Percentiles rank a stretch among this genome's conserved stretches.
These are phyloP conservation scores for Begonia fuchsioides DNA, from an alignment of 306 rosid genomes.

Conservation along the genomic window DNA sequence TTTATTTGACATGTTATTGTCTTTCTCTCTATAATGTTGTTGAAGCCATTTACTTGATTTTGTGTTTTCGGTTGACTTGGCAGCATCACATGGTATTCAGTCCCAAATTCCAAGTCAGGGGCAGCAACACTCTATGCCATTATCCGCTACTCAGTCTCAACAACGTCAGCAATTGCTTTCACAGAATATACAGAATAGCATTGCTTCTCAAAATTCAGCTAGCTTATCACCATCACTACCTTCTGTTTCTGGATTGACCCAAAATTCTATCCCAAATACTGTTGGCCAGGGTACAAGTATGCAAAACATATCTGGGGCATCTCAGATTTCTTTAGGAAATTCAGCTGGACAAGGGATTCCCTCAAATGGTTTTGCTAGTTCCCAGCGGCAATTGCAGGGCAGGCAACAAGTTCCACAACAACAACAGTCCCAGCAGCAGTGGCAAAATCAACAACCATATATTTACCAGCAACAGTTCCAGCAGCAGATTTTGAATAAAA, in stretches of 20 bases:
- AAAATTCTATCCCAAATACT: conserved; percentile 39
- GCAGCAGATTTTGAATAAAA: conserved; percentile 36
- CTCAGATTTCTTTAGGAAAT: conserved; percentile 48
- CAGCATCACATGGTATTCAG: conserved; percentile 44
- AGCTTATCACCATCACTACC: conserved; percentile 32
- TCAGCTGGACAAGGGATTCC: conserved; percentile 52
- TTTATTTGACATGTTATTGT: neutral
- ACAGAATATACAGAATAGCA: conserved; percentile 53
- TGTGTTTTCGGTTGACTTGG: conserved; percentile 6
- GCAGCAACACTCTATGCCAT: conserved; percentile 39
- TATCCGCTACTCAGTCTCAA: conserved; percentile 44
- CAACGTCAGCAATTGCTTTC: conserved; percentile 50
- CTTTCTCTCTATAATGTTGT: neutral
- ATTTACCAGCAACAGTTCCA: conserved; percentile 50
- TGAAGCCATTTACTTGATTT: neutral
- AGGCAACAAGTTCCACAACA: conserved; percentile 55
- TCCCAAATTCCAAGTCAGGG: conserved; percentile 47
- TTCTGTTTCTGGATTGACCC: conserved; percentile 44
- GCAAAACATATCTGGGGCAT: conserved; percentile 41
- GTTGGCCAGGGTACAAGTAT: conserved; percentile 53
- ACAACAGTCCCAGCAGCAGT: conserved; percentile 60
- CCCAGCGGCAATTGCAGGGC: conserved; percentile 66
- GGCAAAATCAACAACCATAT: conserved; percentile 44
- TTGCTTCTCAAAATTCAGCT: conserved; percentile 28
- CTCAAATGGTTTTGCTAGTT: conserved; percentile 44